Conservation (phyloP, 768 basidiomycete species). For the Mycena chlorophos region DNA sequence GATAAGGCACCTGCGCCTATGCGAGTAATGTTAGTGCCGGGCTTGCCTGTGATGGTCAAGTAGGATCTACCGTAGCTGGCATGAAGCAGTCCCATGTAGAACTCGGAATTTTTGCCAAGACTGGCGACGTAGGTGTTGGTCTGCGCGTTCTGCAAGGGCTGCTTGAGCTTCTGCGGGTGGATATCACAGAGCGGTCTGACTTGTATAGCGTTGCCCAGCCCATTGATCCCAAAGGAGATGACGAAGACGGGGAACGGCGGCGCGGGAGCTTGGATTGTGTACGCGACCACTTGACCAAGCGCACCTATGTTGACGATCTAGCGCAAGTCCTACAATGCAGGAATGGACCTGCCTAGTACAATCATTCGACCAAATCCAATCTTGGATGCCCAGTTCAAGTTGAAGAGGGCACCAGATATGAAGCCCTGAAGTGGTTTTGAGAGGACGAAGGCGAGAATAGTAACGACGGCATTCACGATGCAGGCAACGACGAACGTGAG, state of each 20-base stretch:
- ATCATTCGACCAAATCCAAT: constrained; percentile 44
- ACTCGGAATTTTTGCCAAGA: constrained; percentile 41
- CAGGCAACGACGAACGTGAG: constrained; percentile 44
- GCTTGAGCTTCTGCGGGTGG: background rate
- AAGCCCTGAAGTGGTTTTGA: constrained; percentile 40
- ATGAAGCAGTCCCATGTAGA: constrained; percentile 55
- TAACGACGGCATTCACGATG: constrained; percentile 25
- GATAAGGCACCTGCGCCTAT: constrained; percentile 47
- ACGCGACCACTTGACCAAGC: constrained; percentile 42
- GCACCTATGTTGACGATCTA: constrained; percentile 38
- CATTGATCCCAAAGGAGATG: constrained; percentile 44
- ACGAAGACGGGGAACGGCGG: constrained; percentile 57
- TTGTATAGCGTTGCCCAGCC: constrained; percentile 51
- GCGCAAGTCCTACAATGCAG: constrained; percentile 1
- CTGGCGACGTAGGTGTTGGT: constrained; percentile 55
- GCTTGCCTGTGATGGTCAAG: background rate
- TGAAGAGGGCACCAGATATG: constrained; percentile 45
- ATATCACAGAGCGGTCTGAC: constrained; percentile 24
- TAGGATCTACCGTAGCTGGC: constrained; percentile 43
- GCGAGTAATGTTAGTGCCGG: background rate
- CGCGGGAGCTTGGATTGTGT: constrained; percentile 43
- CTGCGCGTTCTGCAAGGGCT: constrained; percentile 47
- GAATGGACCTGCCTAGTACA: constrained; percentile 20
- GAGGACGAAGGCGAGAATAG: background rate
- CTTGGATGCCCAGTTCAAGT: constrained; percentile 46